These are phyloP conservation scores for Amyloporia xantha DNA, from an alignment of 768 basidiomycete species.

Conservation along the genomic window DNA sequence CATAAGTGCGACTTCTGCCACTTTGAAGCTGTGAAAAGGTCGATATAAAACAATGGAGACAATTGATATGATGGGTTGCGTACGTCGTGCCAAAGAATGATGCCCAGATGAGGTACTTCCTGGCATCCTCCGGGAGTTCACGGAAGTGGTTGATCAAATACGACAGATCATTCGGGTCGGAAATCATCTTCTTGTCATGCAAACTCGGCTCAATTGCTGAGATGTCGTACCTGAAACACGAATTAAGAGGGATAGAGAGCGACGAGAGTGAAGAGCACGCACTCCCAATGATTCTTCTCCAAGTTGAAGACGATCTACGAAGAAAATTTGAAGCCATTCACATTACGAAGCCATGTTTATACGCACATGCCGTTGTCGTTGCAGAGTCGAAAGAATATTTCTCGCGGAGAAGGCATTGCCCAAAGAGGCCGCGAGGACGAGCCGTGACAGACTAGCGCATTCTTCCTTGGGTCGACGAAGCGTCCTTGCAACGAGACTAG, in stretches of 20 bases:
- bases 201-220: conserved; percentile 48
- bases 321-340: not conserved
- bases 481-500: conserved; percentile 54
- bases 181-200: conserved; percentile 39
- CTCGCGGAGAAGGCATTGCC: conserved; percentile 70
- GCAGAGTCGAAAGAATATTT: conserved; percentile 55
- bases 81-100: conserved; percentile 69
- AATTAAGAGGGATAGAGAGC: not conserved
- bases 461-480: conserved; percentile 55
- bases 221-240: conserved; percentile 44
- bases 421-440: conserved; percentile 50
- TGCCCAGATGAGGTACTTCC: conserved; percentile 65
- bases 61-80: conserved; percentile 18
- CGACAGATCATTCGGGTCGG: conserved; percentile 56
- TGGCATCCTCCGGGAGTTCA: conserved; percentile 56
- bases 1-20: conserved; percentile 65
- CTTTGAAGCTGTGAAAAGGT: conserved; percentile 52
- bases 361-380: conserved; percentile 56
- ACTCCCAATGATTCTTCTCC: conserved; percentile 64
- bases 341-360: not conserved
- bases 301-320: conserved; percentile 56
- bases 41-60: not conserved
- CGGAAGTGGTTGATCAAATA: conserved; percentile 55
- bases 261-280: conserved; percentile 19
- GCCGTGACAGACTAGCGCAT: conserved; percentile 43